Percentiles rank a stretch among this genome's conserved stretches.
These are phyloP conservation scores for Oryza punctata DNA, from an alignment of 176 grass and related monocot genomes.

Conservation along the genomic window DNA sequence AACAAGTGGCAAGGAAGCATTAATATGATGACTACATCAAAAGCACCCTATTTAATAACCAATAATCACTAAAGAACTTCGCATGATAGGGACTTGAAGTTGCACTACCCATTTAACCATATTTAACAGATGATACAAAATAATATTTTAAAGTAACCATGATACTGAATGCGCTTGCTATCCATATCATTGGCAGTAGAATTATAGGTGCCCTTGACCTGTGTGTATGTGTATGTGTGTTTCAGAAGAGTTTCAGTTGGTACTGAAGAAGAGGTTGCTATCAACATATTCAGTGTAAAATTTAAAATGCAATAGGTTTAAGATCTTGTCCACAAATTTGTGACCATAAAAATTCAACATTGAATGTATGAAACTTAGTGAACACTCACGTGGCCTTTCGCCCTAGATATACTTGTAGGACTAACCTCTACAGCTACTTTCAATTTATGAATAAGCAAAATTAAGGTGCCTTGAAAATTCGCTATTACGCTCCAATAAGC, in stretches of 20 bases:
- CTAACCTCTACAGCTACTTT: not conserved
- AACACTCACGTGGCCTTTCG: constrained; percentile 29
- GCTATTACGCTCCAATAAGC: not conserved
- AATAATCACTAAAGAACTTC: constrained; percentile 6
- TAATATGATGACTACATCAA: constrained; percentile 27
- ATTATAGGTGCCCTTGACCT: not conserved
- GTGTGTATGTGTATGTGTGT: not conserved
- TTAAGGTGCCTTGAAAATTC: not conserved
- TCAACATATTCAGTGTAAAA: not conserved
- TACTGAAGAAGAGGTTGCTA: not conserved
- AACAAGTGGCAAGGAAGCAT: constrained; percentile 14
- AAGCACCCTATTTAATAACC: not conserved
- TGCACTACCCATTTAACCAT: not conserved
- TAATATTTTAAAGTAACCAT: not conserved
- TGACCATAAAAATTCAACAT: not conserved
- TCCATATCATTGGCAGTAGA: constrained; percentile 12
- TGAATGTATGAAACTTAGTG: not conserved
- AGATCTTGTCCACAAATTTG: not conserved
- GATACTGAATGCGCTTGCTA: constrained; percentile 6
- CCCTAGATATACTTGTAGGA: not conserved
- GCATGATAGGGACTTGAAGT: constrained; percentile 18
- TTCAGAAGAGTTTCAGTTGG: not conserved
- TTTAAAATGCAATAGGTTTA: constrained; percentile 10
- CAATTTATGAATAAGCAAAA: constrained; percentile 16
- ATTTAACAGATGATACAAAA: not conserved